phyloP scores from a whole-genome alignment of 345 rosid genomes.

The Moricandia arvensis region DNA sequence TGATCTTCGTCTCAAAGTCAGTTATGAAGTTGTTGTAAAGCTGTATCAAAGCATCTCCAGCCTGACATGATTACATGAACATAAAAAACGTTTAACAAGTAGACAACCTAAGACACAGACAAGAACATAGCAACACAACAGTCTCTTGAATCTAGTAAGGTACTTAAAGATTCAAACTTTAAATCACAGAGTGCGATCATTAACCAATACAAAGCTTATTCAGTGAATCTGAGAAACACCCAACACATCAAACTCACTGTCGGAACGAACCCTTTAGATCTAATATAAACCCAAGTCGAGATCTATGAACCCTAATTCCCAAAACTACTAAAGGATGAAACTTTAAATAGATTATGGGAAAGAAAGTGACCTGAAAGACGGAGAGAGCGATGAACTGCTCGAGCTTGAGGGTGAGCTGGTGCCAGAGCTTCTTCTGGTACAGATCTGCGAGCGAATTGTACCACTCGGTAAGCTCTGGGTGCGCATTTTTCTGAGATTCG shows the following conservation, averaged over 20 bases:
- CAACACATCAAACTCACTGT: background rate
- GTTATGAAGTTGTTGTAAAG: constrained; percentile 84
- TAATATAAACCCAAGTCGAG: background rate
- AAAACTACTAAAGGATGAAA: background rate
- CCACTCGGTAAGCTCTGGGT: background rate
- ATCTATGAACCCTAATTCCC: background rate
- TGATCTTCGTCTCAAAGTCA: constrained; percentile 95
- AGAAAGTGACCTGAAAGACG: background rate
- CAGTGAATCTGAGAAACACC: background rate
- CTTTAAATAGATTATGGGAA: background rate
- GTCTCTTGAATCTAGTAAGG: too few species aligned
- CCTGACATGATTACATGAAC: constrained; percentile 44
- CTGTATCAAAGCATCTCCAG: constrained; percentile 87
- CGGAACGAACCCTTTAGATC: background rate
- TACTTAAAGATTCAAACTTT: background rate
- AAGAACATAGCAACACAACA: constrained; percentile 12
- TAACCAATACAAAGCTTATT: background rate
- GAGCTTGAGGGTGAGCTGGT: constrained; percentile 94
- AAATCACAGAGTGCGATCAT: background rate
- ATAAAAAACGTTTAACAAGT: too few species aligned
- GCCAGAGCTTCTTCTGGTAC: constrained; percentile 97
- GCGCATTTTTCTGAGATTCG: constrained; percentile 32
- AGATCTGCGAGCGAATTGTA: constrained; percentile 54
- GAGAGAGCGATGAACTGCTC: constrained; percentile 80
- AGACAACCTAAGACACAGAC: too few species aligned